Conservation (phyloP, 495 filamentous ascomycete species). For the Pseudoneurospora amorphoporcata region DNA sequence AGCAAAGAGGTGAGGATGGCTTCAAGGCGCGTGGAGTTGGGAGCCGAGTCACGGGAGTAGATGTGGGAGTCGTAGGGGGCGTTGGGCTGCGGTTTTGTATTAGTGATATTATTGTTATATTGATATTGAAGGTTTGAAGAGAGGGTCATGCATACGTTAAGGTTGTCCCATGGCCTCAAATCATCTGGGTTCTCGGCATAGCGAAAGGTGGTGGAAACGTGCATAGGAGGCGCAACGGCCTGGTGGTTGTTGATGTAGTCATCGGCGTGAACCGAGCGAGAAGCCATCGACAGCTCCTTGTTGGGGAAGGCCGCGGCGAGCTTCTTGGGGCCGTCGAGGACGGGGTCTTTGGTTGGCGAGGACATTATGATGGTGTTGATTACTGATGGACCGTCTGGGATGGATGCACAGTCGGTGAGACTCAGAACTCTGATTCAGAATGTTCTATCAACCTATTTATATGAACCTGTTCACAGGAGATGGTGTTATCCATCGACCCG, state of each 20-base stretch:
- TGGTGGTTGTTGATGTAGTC: conserved; percentile 59
- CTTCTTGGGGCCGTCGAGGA: conserved; percentile 13
- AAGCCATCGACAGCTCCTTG: conserved; percentile 43
- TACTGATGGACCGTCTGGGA: background rate
- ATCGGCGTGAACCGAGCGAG: conserved; percentile 78
- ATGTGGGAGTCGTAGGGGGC: conserved; percentile 43
- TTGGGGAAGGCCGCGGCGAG: conserved; percentile 16
- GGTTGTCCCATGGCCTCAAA: conserved; percentile 38
- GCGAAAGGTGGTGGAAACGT: conserved; percentile 80
- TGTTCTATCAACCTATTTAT: background rate
- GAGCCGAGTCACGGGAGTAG: conserved; percentile 69
- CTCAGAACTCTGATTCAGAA: background rate
- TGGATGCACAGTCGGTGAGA: background rate
- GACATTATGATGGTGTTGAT: background rate
- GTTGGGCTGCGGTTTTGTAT: conserved; percentile 20
- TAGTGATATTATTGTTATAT: background rate
- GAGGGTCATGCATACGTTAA: conserved; percentile 27
- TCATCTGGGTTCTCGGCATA: conserved; percentile 60
- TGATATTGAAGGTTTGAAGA: background rate
- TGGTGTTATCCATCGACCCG: background rate
- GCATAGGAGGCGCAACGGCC: conserved; percentile 77
- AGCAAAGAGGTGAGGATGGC: conserved; percentile 63
- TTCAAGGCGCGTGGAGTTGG: conserved; percentile 78
- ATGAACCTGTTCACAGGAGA: background rate
- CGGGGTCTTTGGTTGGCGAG: background rate